Conservation (phyloP, 352 stramenopile species). For the Phytophthora capsici region DNA sequence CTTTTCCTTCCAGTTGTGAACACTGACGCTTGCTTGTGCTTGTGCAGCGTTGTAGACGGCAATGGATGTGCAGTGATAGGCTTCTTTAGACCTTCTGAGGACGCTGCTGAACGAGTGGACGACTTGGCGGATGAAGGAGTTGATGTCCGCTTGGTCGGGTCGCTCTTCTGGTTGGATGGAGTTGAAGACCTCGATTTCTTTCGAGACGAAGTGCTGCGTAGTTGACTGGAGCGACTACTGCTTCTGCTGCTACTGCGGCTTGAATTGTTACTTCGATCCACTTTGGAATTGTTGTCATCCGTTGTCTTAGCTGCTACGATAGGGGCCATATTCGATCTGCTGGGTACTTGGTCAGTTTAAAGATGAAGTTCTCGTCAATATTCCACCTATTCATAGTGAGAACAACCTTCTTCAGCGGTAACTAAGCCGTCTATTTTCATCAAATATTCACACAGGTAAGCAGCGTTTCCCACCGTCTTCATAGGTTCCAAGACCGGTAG, state of each 20-base stretch:
- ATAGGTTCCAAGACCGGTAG: slow-evolving; percentile 74
- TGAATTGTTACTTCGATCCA: slow-evolving; percentile 15
- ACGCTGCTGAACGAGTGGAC: not conserved
- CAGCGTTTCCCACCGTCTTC: slow-evolving; percentile 16
- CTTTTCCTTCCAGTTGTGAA: slow-evolving; percentile 77
- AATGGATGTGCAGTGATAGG: slow-evolving; percentile 36
- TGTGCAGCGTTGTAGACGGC: slow-evolving; percentile 63
- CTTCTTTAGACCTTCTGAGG: slow-evolving; percentile 36
- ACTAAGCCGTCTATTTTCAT: slow-evolving; percentile 31
- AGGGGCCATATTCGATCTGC: slow-evolving; percentile 21
- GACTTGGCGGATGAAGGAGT: slow-evolving; percentile 19
- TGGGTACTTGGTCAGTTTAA: not conserved
- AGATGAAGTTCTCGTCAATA: not conserved
- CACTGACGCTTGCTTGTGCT: slow-evolving; percentile 79
- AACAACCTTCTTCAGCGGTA: slow-evolving; percentile 9
- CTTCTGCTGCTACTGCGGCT: slow-evolving; percentile 18
- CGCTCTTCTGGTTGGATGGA: slow-evolving; percentile 17
- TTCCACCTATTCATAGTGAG: slow-evolving; percentile 27
- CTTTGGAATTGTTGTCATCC: slow-evolving; percentile 26
- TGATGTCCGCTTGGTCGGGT: slow-evolving; percentile 13
- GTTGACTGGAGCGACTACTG: slow-evolving; percentile 24
- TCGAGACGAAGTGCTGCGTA: slow-evolving; percentile 11
- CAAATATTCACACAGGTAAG: slow-evolving; percentile 23
- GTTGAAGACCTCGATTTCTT: slow-evolving; percentile 15
- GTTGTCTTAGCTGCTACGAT: slow-evolving; percentile 15